Conservation (phyloP, 2,329 filamentous ascomycete genomes). For the Colletotrichum somersetense region DNA sequence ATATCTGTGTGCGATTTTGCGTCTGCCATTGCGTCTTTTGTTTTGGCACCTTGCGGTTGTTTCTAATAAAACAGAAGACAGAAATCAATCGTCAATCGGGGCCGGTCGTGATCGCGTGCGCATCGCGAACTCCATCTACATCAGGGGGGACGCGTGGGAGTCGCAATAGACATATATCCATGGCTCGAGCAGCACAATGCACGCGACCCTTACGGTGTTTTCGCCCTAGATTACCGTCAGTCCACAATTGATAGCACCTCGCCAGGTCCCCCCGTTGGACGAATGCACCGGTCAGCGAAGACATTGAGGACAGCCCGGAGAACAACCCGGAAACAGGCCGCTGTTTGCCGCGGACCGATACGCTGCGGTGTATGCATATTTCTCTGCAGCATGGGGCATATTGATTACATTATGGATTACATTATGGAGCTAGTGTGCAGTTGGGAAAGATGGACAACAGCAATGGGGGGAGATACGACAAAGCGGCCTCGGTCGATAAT, state of each 20-base stretch:
- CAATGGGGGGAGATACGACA: conserved; percentile 5
- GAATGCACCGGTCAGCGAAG: conserved; percentile 6
- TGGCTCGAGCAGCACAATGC: background rate
- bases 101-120: conserved; percentile 20
- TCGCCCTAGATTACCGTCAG: conserved; percentile 17
- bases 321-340: conserved; percentile 16
- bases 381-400: background rate
- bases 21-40: conserved; percentile 24
- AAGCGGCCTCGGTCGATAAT: conserved; percentile 24
- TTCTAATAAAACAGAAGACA: background rate
- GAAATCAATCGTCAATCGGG: background rate
- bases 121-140: background rate
- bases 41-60: background rate
- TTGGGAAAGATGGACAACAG: background rate
- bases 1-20: conserved; percentile 25
- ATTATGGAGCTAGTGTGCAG: background rate
- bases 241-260: conserved; percentile 38
- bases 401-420: background rate
- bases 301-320: background rate
- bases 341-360: conserved; percentile 17
- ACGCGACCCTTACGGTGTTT: conserved; percentile 17
- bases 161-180: conserved; percentile 29
- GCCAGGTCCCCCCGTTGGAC: conserved; percentile 9
- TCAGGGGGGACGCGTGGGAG: conserved; percentile 19
- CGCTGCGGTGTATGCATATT: too few species aligned